Evolutionary conservation across 805 yeast species (phyloP), one percentile per base, ranked within the genome.

Genomic region (Limtongozyma cylindracea): DNA sequence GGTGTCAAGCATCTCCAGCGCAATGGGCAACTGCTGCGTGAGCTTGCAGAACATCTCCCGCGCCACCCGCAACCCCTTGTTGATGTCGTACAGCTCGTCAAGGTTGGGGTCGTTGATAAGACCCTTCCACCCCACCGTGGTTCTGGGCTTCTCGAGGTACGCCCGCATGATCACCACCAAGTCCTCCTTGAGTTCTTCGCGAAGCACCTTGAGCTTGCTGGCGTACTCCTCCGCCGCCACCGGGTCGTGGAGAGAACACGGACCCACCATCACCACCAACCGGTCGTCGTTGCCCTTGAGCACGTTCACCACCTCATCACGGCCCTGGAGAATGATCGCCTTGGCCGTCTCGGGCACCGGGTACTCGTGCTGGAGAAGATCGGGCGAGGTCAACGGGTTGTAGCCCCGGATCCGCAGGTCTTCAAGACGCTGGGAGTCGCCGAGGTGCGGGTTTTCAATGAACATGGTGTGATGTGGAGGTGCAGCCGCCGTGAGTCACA

Each of bases 81-180:
- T 84, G 45, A 84, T 88, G 45, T 84, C 72, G 64, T 72, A 88
- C 21, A 94, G 57, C 39, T 74, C 73, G 48, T 84, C 77, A 28
- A 84, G 64, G 39, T 84, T 92, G 21, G 98, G 98, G 49, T 84
- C 98, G 47, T 84, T 84, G 43, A 84, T 80, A 38, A 84, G 57
- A 37, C 98, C 98, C 51, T 84, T 84, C 98, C 98, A 84, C 31
- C 98, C 98, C 24, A 84, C 96, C 12, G 96, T 84, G 30, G 98
- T 84, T 57, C 98, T 72, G 38, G 98, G 98, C 51, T 84, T 84
- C 53, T 84, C 98, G 34, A 84, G 59, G 60, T 84, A 84, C 5
- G 96, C 96, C 55, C 98, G 72, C 98, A 84, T 84, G 31, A 84
- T 62, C 27, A 84, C 61, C 25, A 69, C 72, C 25, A 84, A 56